These are phyloP conservation scores for Ceratocystis huliohia DNA, from an alignment of 2,329 filamentous ascomycete species.

Conservation along the genomic window DNA sequence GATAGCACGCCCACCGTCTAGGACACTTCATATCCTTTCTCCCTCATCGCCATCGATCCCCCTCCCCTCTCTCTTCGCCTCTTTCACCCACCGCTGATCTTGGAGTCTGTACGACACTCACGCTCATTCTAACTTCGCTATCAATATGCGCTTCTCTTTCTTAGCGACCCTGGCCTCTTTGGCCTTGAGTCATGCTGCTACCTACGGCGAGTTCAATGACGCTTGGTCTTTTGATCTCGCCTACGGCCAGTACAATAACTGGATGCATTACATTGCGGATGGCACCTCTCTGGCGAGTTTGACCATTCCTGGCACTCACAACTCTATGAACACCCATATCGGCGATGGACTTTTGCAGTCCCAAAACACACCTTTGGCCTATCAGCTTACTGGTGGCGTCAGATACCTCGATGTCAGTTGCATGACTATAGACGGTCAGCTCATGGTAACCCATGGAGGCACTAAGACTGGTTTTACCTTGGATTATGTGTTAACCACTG, in stretches of 20 bases:
- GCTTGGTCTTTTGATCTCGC: too few relatives aligned
- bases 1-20: too few relatives aligned
- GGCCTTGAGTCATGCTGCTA: too few relatives aligned
- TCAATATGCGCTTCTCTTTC: too few relatives aligned
- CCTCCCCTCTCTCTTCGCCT: too few relatives aligned
- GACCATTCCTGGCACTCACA: not conserved
- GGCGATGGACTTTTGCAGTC: rapidly evolving
- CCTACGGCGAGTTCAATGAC: too few relatives aligned
- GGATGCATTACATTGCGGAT: not conserved
- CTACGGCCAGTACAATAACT: not conserved
- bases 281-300: not conserved
- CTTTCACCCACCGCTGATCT: too few relatives aligned
- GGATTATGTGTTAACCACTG: not conserved
- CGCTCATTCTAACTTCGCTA: too few relatives aligned
- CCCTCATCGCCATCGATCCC: too few relatives aligned
- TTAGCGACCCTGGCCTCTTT: too few relatives aligned
- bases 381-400: not conserved
- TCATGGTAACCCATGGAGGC: not conserved
- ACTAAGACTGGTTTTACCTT: not conserved
- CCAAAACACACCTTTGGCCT: not conserved
- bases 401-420: not conserved
- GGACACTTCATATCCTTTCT: too few relatives aligned
- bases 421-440: rapidly evolving
- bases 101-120: too few relatives aligned
- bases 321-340: not conserved